Conservation (phyloP, 1,139 yeast genomes). For the Citeromyces hawaiiensis region DNA sequence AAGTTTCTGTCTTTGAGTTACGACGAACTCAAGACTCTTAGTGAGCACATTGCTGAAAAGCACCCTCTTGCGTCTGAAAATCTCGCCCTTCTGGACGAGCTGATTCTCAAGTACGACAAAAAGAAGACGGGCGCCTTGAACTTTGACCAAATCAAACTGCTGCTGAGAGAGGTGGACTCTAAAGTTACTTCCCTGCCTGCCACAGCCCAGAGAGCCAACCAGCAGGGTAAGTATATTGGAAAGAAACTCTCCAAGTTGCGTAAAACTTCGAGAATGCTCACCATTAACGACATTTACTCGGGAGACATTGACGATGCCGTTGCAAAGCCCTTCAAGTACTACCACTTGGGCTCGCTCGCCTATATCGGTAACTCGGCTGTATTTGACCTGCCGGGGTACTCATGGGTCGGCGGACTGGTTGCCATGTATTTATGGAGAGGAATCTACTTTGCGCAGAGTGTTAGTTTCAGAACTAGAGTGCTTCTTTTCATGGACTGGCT, state of each 20-base stretch:
- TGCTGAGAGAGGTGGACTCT: conserved; percentile 39
- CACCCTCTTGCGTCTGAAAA: conserved; percentile 50
- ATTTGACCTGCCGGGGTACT: conserved; percentile 41
- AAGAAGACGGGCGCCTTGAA: conserved; percentile 30
- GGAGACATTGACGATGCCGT: conserved; percentile 43
- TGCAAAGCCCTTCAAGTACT: conserved; percentile 40
- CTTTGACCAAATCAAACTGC: conserved; percentile 30
- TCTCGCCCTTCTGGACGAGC: conserved; percentile 30
- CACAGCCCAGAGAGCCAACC: conserved; percentile 57
- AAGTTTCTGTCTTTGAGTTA: conserved; percentile 27
- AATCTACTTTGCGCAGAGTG: conserved; percentile 51
- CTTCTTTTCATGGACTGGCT: conserved; percentile 50
- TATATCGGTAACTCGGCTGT: conserved; percentile 56
- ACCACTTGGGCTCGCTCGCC: conserved; percentile 48
- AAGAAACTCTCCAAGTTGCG: conserved; percentile 37
- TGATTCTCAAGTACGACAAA: conserved; percentile 35
- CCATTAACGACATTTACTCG: conserved; percentile 25
- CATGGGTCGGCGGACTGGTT: conserved; percentile 42
- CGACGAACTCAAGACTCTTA: conserved; percentile 30
- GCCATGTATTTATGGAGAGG: conserved; percentile 62
- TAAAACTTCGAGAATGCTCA: conserved; percentile 21
- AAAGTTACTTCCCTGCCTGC: conserved; percentile 54
- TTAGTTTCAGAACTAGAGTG: conserved; percentile 43
- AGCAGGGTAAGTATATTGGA: conserved; percentile 50
- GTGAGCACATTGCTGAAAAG: conserved; percentile 28